Evolutionary conservation across 2,329 filamentous ascomycete genomes (phyloP).

Genomic region (Aspergillus oerlinghausenensis): DNA sequence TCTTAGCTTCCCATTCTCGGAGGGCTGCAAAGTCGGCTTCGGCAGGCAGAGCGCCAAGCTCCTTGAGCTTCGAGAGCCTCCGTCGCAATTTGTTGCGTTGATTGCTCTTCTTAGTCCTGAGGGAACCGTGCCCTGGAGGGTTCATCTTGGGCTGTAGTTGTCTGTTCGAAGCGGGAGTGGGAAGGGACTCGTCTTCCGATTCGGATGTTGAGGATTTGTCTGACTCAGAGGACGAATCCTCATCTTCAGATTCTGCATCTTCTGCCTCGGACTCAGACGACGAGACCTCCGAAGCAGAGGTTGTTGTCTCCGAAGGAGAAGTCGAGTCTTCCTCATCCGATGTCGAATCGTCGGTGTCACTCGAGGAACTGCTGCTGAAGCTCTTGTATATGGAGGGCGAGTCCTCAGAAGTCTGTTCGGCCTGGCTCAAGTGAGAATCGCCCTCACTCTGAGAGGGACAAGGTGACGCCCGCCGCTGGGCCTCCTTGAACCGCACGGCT

Average conservation of each 20-base stretch:
- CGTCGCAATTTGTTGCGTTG: conserved; percentile 48
- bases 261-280: conserved; percentile 24
- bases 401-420: conserved; percentile 11
- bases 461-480: conserved; percentile 8
- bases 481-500: conserved; percentile 30
- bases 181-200: conserved; percentile 25
- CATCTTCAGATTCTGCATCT: conserved; percentile 24
- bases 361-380: conserved; percentile 30
- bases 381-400: conserved; percentile 9
- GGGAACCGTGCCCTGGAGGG: conserved; percentile 48
- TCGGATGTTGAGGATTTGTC: conserved; percentile 30
- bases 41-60: conserved; percentile 47
- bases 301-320: conserved; percentile 26
- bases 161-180: conserved; percentile 9
- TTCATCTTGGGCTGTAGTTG: conserved; percentile 18
- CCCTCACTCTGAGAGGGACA: conserved; percentile 6
- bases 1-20: conserved; percentile 29
- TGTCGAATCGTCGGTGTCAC: conserved; percentile 9
- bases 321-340: conserved; percentile 18
- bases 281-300: conserved; percentile 36
- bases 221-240: conserved; percentile 18
- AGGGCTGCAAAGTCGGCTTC: conserved; percentile 51
- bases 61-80: conserved; percentile 50
- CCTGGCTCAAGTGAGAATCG: conserved; percentile 11
- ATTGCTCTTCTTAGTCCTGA: conserved; percentile 53